phyloP scores from a whole-genome alignment of 1,284 basidiomycete genomes.

The Sanghuangporus sanghuang region DNA sequence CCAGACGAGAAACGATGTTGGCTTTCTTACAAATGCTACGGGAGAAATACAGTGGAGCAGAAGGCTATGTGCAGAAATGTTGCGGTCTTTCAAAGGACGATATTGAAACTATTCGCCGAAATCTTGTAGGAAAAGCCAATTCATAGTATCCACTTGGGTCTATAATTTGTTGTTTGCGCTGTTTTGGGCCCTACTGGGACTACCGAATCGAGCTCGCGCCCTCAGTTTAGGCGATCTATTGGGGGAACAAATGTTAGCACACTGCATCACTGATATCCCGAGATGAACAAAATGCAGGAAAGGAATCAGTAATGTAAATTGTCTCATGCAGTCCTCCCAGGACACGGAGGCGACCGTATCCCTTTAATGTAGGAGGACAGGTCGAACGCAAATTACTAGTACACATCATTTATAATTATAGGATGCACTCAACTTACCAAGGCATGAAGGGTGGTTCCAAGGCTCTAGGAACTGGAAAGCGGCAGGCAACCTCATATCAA shows the following conservation, averaged over 20 bases:
- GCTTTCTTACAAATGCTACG: conserved; percentile 57
- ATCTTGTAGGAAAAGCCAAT: conserved; percentile 39
- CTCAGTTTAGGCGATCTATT: no score
- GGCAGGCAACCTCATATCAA: background rate
- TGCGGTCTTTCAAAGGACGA: conserved; percentile 55
- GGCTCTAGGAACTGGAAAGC: background rate
- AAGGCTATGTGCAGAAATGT: conserved; percentile 52
- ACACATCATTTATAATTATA: conserved; percentile 6
- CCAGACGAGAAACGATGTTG: conserved; percentile 65
- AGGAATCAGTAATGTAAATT: conserved; percentile 8
- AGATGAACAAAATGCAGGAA: background rate
- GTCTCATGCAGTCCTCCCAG: conserved; percentile 13
- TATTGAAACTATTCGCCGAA: conserved; percentile 51
- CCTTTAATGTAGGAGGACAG: conserved; percentile 13
- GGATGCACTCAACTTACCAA: background rate
- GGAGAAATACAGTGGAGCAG: conserved; percentile 61
- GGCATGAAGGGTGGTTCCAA: background rate
- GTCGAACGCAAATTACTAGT: conserved; percentile 17
- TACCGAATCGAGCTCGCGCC: no score
- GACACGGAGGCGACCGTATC: conserved; percentile 10
- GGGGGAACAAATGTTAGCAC: background rate
- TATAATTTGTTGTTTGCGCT: no score
- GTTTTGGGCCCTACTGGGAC: no score
- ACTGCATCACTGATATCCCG: background rate
- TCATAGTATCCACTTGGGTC: no score